These are phyloP conservation scores for Ambrosia trifida DNA, from an alignment of 129 eudicot species.

Conservation along the genomic window DNA sequence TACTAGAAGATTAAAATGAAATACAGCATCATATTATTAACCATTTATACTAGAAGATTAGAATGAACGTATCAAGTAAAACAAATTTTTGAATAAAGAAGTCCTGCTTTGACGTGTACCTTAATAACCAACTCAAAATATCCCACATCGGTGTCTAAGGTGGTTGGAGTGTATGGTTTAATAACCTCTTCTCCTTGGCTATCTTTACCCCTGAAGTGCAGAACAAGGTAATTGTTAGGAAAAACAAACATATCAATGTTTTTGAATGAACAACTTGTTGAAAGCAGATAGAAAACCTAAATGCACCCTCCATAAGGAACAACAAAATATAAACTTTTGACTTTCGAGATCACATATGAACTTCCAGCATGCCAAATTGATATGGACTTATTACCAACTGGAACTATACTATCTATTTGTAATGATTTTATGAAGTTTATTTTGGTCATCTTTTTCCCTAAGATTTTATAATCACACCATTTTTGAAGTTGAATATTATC, in stretches of 20 bases:
- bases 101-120: constrained; percentile 48
- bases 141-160: constrained; percentile 92
- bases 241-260: constrained; percentile 14
- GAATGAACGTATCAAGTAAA: too few species aligned
- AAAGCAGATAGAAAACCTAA: constrained; percentile 14
- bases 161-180: constrained; percentile 92
- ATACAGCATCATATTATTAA: too few species aligned
- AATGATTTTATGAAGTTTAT: neutral
- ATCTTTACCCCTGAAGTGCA: constrained; percentile 74
- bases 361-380: neutral
- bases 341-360: constrained; percentile 4
- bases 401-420: neutral
- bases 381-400: constrained; percentile 7
- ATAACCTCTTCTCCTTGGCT: constrained; percentile 93
- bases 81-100: too few species aligned
- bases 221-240: neutral
- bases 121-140: constrained; percentile 91
- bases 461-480: neutral
- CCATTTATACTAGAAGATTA: too few species aligned
- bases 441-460: neutral
- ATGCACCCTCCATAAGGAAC: neutral
- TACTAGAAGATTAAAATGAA: too few species aligned
- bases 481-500: neutral
- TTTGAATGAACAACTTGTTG: neutral
- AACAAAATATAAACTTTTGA: constrained; percentile 11